Base-by-base conservation (phyloP, 768 basidiomycete species). In the Podaxis pistillaris region DNA sequence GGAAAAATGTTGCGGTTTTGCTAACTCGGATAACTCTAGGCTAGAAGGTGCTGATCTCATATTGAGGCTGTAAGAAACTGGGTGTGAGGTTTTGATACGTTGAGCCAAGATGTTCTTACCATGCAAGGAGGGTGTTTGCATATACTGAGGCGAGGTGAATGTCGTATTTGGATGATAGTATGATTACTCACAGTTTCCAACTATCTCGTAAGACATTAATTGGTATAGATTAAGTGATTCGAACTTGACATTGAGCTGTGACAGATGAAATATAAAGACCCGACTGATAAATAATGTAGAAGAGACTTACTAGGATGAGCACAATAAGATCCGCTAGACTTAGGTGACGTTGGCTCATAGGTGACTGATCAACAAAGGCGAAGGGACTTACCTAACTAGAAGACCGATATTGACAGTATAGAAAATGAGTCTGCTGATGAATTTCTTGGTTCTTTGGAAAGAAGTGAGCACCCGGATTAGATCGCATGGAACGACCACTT, bases 41-140 rank as follows among this genome's bases (percentile, higher is more conserved):
- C 54, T 56, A 12, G 54, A 56, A 12, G 54, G 54, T 17, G 54
- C 54, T 19, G 54, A 40, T 40, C 54, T 56, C 54, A 56, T 56
- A 37, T 56, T 56, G n/a, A 56, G 24, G 19, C 54, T 56, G 15
- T 33, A 56, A n/a, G 8, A 19, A 12, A 19, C n/a, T 38, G 2
- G 9, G 26, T 3, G 36, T 26, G 54, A 22, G 12, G 19, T 26
- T 12, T 8, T 19, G 44, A 8, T 17, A 9, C 37, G 12, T 56
- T 13, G 30, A 22, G 37, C 12, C 17, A 38, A 24, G 15, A 11
- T 4, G 19, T 8, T 24, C 37, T 38, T 56, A 56, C 54, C 54
- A 56, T 9, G 54, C 54, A 24, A 56, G 54, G 37, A 56, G 38
- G 13, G 54, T 56, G 11, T 56, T 56, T 26, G 54, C 54, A 15